A percentile compares a stretch with the other conserved stretches of the same genome.
These are phyloP conservation scores for Erodium chrysanthum DNA, from an alignment of 441 rosid genomes.

Conservation along the genomic window DNA sequence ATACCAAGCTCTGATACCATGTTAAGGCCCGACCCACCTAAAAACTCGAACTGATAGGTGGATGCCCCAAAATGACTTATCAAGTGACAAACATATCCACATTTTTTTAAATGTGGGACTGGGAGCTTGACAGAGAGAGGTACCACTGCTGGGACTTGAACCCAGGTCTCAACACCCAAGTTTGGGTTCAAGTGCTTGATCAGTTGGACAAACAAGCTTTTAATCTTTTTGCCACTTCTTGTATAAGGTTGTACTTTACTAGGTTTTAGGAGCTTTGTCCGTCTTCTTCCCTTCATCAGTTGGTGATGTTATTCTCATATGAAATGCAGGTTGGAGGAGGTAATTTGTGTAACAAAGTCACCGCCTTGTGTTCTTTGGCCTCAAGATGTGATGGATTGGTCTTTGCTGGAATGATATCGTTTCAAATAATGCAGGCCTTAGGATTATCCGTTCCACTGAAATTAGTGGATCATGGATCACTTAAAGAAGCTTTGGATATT, in stretches of 20 bases:
- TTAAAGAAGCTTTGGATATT: conserved; percentile 36
- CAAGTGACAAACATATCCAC: too few relatives aligned
- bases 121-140: too few relatives aligned
- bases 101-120: too few relatives aligned
- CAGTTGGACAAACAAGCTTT: too few relatives aligned
- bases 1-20: too few relatives aligned
- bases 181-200: too few relatives aligned
- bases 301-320: conserved; percentile 15
- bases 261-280: not conserved
- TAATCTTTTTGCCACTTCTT: too few relatives aligned
- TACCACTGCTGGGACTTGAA: too few relatives aligned
- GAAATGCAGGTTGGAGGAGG: conserved; percentile 61
- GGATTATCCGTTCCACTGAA: conserved; percentile 37
- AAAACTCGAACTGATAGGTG: too few relatives aligned
- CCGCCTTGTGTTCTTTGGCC: conserved; percentile 49
- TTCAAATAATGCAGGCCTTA: conserved; percentile 55
- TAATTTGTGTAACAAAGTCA: conserved; percentile 42
- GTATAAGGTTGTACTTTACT: not conserved
- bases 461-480: conserved; percentile 38
- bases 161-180: too few relatives aligned
- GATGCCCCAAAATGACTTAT: too few relatives aligned
- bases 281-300: conserved; percentile 18
- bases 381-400: conserved; percentile 55
- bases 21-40: too few relatives aligned
- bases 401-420: conserved; percentile 54